Evolutionary conservation across 2,329 filamentous ascomycete genomes (phyloP).

Genomic region (Gliomastix tumulicola): DNA sequence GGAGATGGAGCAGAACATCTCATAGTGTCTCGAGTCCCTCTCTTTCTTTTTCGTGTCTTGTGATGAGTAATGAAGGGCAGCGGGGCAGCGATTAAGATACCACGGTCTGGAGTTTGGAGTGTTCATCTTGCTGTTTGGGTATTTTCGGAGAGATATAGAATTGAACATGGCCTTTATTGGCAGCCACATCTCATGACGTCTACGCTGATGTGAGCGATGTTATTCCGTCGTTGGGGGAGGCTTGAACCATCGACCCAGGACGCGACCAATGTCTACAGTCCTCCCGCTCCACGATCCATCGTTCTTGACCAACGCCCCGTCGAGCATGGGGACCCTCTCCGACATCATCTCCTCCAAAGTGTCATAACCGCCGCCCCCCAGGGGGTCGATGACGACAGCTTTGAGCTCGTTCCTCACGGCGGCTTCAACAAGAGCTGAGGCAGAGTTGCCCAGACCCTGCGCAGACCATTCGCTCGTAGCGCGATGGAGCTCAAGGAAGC

Average conservation of each 20-base stretch:
- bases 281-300: conserved; percentile 50
- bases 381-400: conserved; percentile 41
- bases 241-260: conserved; percentile 61
- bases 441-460: conserved; percentile 59
- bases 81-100: conserved; percentile 26
- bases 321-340: conserved; percentile 55
- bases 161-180: background rate
- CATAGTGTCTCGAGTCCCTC: too few species aligned
- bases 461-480: conserved; percentile 69
- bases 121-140: background rate
- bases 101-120: conserved; percentile 28
- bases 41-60: too few species aligned
- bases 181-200: too few species aligned
- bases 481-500: conserved; percentile 58
- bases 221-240: background rate
- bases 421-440: conserved; percentile 57
- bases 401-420: conserved; percentile 37
- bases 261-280: conserved; percentile 47
- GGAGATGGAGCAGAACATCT: conserved; percentile 91
- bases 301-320: conserved; percentile 41
- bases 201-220: too few species aligned
- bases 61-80: conserved; percentile 6
- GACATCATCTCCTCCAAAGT: conserved; percentile 31
- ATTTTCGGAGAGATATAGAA: too few species aligned
- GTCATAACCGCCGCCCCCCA: conserved; percentile 15